Evolutionary conservation across 1,139 yeast species (phyloP), one percentile per base, ranked within the genome.

Genomic region (Hansenula lynferdii): DNA sequence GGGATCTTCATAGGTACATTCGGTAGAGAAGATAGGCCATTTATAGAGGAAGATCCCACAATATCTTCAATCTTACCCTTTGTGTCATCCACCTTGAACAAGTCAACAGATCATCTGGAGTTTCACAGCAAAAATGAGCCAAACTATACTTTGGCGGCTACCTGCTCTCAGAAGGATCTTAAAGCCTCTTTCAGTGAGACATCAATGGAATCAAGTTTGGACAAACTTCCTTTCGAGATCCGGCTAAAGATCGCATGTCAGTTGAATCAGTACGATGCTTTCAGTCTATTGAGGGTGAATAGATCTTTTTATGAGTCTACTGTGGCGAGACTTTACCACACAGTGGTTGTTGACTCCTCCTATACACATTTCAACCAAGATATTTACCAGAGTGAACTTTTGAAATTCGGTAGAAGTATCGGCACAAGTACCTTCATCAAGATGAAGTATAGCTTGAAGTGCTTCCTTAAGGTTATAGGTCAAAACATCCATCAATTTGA

Each of bases 251-350:
- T 73, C 5, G 58, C 68, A 8, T 53, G 57, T 24, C 43, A 58
- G n/a, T 49, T 72, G 21, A 55, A 67, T 14, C 79, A 73, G 47
- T 60, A 64, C 39, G 77, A 69, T 42, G 56, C 69, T 25, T 45
- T 70, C 9, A 62, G 50, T 40, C 48, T 73, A 17, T 43, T 71
- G 31, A 46, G 56, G 7, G 64, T 65, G 1, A 61, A 57, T 43
- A 60, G 47, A 27, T 41, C 57, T 2, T 53, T 70, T 47, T 61
- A 62, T 40, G 43, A 41, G 1, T 51, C 65, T 2, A 60, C 69
- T 0, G 45, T 62, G 9, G 62, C 62, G 0, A 49, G 68, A 14
- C 45, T 73, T 22, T 70, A 68, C 46, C 64, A 62, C 33, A 58
- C 61, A 28, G 58, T 73, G 1, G 54, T 70, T 1, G 57, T 73